phyloP scores from a whole-genome alignment of 148 eudicot species.

The Nyssa sinensis region DNA sequence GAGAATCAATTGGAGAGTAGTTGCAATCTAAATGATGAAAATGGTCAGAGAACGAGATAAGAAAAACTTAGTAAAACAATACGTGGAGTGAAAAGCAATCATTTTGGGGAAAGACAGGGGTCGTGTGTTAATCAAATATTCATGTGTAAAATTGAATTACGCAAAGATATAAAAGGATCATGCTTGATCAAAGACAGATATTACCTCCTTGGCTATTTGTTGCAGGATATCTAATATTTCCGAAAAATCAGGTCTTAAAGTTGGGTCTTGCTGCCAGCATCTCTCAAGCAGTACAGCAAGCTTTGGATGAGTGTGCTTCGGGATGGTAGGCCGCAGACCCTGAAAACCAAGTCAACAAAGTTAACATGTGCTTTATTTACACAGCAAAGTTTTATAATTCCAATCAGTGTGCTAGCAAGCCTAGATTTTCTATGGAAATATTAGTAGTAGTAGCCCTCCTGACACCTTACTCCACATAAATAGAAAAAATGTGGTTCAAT shows the following conservation, averaged over 20 bases:
- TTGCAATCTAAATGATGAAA: too few relatives aligned
- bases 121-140: too few relatives aligned
- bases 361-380: neutral
- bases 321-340: slow-evolving; percentile 88
- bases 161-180: neutral
- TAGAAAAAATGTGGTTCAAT: neutral
- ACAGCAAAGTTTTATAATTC: neutral
- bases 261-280: slow-evolving; percentile 98
- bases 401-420: too few relatives aligned
- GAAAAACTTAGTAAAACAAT: too few relatives aligned
- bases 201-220: slow-evolving; percentile 82
- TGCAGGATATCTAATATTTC: slow-evolving; percentile 64
- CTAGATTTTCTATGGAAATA: neutral
- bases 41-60: too few relatives aligned
- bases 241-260: slow-evolving; percentile 78
- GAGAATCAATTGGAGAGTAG: neutral
- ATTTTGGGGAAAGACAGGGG: too few relatives aligned
- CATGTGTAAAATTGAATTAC: neutral
- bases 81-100: neutral
- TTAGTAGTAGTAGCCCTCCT: neutral
- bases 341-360: slow-evolving; percentile 28
- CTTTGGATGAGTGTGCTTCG: slow-evolving; percentile 66
- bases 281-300: slow-evolving; percentile 81
- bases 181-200: neutral
- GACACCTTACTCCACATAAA: neutral